Evolutionary conservation across 106 monocot species (phyloP).

Genomic region (Phalaenopsis aphrodite): DNA sequence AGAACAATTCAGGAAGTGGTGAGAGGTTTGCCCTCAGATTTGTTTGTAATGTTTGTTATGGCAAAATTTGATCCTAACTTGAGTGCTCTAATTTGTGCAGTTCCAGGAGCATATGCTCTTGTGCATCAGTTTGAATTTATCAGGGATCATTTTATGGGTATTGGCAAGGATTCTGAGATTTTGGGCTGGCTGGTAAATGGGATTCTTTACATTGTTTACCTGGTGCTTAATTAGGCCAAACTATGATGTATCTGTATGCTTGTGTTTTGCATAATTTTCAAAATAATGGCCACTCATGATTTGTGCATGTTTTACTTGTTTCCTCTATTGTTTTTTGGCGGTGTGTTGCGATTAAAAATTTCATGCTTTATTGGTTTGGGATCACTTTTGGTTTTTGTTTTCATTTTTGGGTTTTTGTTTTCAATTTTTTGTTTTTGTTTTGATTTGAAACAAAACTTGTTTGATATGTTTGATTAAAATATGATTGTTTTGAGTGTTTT

Average conservation of each 20-base stretch:
- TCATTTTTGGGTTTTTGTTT: too few species aligned
- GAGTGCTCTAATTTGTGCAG: slow-evolving; percentile 17
- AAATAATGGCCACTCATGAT: neutral
- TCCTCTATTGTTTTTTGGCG: too few species aligned
- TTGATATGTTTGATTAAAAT: too few species aligned
- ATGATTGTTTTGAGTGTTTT: too few species aligned
- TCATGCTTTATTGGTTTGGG: too few species aligned
- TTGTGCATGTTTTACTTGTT: too few species aligned
- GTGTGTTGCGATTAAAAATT: too few species aligned
- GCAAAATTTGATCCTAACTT: neutral
- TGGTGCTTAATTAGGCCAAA: neutral
- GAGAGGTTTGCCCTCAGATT: neutral
- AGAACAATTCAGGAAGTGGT: slow-evolving; percentile 31
- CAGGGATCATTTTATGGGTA: slow-evolving; percentile 43
- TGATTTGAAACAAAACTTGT: too few species aligned
- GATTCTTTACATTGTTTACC: neutral
- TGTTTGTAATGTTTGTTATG: too few species aligned
- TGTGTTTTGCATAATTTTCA: neutral
- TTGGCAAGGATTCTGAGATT: slow-evolving; percentile 36
- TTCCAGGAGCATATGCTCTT: slow-evolving; percentile 23
- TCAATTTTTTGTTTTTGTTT: too few species aligned
- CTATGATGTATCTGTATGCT: neutral
- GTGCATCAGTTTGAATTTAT: slow-evolving; percentile 59
- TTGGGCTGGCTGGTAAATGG: slow-evolving; percentile 51
- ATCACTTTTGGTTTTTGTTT: too few species aligned